phyloP scores from a whole-genome alignment of 2,329 filamentous ascomycete genomes.

The Whalleya microplaca region DNA sequence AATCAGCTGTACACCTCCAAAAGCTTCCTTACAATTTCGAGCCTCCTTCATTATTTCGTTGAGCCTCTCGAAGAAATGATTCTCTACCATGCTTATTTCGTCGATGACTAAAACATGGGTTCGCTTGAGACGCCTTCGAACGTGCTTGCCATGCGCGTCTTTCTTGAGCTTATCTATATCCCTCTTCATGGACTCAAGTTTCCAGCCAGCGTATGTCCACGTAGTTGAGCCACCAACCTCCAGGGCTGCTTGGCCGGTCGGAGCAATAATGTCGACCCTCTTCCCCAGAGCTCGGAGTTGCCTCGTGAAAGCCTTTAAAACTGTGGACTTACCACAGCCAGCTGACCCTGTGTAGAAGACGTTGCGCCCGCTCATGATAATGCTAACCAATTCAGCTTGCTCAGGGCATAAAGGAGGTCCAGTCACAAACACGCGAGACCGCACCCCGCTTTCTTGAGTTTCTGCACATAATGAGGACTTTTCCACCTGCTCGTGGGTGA shows the following conservation, averaged over 20 bases:
- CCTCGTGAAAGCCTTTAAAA: slow-evolving; percentile 51
- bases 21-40: slow-evolving; percentile 24
- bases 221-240: slow-evolving; percentile 59
- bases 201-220: slow-evolving; percentile 61
- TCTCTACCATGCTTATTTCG: slow-evolving; percentile 68
- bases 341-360: slow-evolving; percentile 69
- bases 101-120: slow-evolving; percentile 66
- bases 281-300: slow-evolving; percentile 39
- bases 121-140: slow-evolving; percentile 40
- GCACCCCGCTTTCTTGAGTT: too few species aligned
- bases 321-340: slow-evolving; percentile 61
- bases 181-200: slow-evolving; percentile 46
- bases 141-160: slow-evolving; percentile 34
- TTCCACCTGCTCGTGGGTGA: too few species aligned
- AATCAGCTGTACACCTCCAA: slow-evolving; percentile 53
- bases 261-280: slow-evolving; percentile 56
- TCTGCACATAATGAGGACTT: too few species aligned
- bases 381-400: slow-evolving; percentile 51
- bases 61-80: slow-evolving; percentile 53
- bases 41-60: slow-evolving; percentile 49
- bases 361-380: slow-evolving; percentile 55
- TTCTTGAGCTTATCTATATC: slow-evolving; percentile 39
- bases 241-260: slow-evolving; percentile 61
- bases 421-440: not conserved
- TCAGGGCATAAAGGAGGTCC: slow-evolving; percentile 47